Evolutionary conservation across 345 rosid genomes (phyloP), one percentile per base, ranked within the genome.

Genomic region (Xanthoceras sorbifolium): DNA sequence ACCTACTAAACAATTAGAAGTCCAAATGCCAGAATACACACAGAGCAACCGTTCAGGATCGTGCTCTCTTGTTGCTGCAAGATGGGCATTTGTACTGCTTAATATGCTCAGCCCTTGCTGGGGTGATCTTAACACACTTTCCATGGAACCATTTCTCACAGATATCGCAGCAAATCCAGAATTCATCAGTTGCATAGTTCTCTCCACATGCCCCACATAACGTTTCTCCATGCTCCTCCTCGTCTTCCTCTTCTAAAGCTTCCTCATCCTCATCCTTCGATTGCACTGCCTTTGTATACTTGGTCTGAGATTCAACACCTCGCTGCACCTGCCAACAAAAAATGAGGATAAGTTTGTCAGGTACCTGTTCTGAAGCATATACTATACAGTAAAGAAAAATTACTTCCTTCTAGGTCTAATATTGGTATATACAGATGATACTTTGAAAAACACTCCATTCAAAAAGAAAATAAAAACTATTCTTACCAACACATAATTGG

Each of bases 71-170:
- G 89, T 90, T 94, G 89, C 94, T 89, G 91, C 98, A 94, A 60
- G 96, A 85, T 11, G 98, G 98, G 81, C 97, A 94, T 81, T 94
- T 94, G 84, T 92, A 94, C 78, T 90, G 96, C 90, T 92, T 92
- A 65, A 94, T 91, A 80, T 92, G 97, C 80, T 92, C 98, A 25
- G 98, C 98, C 77, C 90, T 89, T 3, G 96, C 93, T 26, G 97
- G 98, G 42, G 98, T 91, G 78, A 94, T 90, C 92, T 91, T 92
- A 67, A 94, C 97, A 63, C 98, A 94, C 86, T 87, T 88, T 31
- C 91, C 93, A 68, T 88, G 93, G 82, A 90, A 90, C 93, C 93
- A 89, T 76, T 83, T 89, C 84, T 89, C 91, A 48, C 93, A 87
- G 62, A 83, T 9, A 63, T 89, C 93, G 18, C 93, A 89, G 80